Conservation (phyloP, 225 moss, liverwort and hornwort genomes). For the Ulota crispa region DNA sequence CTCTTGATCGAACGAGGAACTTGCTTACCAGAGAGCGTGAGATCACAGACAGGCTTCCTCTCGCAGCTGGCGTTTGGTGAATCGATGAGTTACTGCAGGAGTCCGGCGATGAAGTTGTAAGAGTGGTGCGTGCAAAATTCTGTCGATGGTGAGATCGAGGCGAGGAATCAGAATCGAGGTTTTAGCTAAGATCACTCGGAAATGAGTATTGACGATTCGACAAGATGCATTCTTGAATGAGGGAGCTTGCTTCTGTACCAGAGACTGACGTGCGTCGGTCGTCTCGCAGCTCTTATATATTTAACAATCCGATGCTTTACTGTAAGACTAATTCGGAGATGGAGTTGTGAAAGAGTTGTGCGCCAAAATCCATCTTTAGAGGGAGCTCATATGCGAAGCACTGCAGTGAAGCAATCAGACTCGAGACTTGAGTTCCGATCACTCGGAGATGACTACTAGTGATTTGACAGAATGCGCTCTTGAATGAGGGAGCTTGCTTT, state of each 20-base stretch:
- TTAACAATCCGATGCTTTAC: fast-evolving
- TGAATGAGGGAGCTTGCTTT: background rate
- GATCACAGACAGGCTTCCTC: too few species aligned
- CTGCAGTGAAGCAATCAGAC: too few species aligned
- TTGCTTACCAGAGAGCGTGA: background rate
- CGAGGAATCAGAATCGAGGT: too few species aligned
- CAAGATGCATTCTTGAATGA: background rate
- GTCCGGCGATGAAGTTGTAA: background rate
- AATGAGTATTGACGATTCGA: background rate
- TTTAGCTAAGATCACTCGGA: too few species aligned
- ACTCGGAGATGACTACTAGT: background rate
- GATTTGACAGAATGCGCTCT: background rate
- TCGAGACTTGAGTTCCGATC: too few species aligned
- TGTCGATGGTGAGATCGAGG: too few species aligned
- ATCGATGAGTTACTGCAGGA: fast-evolving
- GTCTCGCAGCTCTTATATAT: fast-evolving
- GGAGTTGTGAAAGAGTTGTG: background rate
- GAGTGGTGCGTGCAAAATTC: too few species aligned
- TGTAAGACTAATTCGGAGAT: background rate
- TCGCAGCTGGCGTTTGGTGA: fast-evolving
- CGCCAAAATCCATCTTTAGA: too few species aligned
- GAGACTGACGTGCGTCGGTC: too few species aligned
- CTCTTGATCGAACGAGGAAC: background rate
- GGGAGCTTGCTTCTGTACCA: background rate
- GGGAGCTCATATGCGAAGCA: too few species aligned